Evolutionary conservation across 2,329 filamentous ascomycete genomes (phyloP), one percentile per base, ranked within the genome.

Genomic region (Alternaria sp.): DNA sequence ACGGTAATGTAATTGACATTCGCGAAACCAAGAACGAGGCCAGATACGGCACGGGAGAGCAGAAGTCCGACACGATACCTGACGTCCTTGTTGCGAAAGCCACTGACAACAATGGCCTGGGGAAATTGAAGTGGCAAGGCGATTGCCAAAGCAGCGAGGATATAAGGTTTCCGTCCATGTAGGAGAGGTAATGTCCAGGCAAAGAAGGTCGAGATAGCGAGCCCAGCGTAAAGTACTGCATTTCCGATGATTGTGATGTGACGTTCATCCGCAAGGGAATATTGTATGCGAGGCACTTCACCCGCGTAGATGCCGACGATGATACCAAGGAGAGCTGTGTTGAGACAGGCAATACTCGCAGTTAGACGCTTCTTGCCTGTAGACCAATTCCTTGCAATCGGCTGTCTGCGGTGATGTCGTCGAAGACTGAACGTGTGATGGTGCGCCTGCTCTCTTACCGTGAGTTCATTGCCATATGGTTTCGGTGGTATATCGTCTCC

Each of bases 281-380:
- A 92, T 71, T 93, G 90, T 26, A 93, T 91, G 3, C 87, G 86
- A n/a, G 90, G 90, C 0, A 92, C 90, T 65, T 92, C 84, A 3
- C 90, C 91, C 54, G 89, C 81, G 72, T 93, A 94, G 23, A 93
- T 89, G 0, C 91, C 90, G 56, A 91, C 80, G 23, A 92, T 80
- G 26, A 90, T 79, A 0, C 90, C 90, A 44, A 93, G 82, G 53
- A 92, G 80, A 13, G 88, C 86, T 5, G 90, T 92, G 66, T 90
- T 92, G 64, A 89, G 79, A 71, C 91, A 93, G 9, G 89, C 87
- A 57, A 92, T 85, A 3, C 82, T 77, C 3, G 91, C 90, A 24
- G 87, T 84, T 60, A 90, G 85, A 58, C 89, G 80, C 75, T 93
- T 94, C 63, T 89, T 86, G 21, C 78, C 73, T 7, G 83, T 81